phyloP scores from a whole-genome alignment of 257 asterid genomes.

The Galeopsis tetrahit region DNA sequence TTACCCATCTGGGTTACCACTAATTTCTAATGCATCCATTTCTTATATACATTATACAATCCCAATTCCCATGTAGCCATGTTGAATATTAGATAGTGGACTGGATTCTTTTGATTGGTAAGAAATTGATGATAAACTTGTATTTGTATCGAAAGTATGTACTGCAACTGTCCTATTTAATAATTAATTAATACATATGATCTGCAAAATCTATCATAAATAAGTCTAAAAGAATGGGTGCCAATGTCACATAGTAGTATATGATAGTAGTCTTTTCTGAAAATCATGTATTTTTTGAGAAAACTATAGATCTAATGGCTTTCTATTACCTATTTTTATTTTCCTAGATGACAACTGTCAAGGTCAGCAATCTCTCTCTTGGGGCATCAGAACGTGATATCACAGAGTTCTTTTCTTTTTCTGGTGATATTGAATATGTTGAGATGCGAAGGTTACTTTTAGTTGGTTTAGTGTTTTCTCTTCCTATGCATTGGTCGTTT shows the following conservation, averaged over 20 bases:
- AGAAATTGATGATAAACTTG: slow-evolving; percentile 12
- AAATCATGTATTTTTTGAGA: background rate
- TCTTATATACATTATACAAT: background rate
- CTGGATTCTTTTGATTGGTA: background rate
- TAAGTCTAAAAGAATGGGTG: background rate
- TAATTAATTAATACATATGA: background rate
- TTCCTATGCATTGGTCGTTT: background rate
- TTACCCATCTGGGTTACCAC: no score
- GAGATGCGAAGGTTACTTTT: slow-evolving; percentile 73
- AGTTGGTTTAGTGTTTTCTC: slow-evolving; percentile 26
- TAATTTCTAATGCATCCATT: no score
- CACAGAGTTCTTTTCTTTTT: slow-evolving; percentile 89
- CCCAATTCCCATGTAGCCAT: background rate
- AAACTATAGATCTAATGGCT: slow-evolving; percentile 12
- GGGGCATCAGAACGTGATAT: slow-evolving; percentile 88
- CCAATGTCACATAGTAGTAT: background rate
- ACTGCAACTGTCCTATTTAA: background rate
- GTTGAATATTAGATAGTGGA: slow-evolving; percentile 4
- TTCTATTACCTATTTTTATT: slow-evolving; percentile 22
- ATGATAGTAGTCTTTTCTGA: background rate
- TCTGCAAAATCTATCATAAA: background rate
- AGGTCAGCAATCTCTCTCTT: slow-evolving; percentile 85
- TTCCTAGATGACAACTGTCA: slow-evolving; percentile 72
- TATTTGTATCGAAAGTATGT: slow-evolving; percentile 4
- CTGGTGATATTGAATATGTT: slow-evolving; percentile 93